These are phyloP conservation scores for Asterophora parasitica DNA, from an alignment of 768 basidiomycete species.

Conservation along the genomic window DNA sequence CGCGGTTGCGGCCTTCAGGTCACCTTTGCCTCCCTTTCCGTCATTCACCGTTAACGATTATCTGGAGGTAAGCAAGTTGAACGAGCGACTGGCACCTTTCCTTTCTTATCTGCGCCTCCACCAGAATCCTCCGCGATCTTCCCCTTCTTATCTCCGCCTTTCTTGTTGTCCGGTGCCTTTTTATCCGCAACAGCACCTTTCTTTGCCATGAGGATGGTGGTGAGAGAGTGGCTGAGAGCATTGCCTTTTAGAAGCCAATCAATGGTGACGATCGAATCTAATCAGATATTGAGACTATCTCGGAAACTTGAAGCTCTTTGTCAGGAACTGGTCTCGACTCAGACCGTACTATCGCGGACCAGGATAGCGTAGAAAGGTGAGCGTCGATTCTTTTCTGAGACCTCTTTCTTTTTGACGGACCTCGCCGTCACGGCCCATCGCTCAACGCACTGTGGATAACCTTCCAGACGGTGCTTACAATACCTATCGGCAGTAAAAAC, in stretches of 20 bases:
- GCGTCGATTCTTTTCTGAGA: too few species aligned
- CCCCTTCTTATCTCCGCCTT: conserved; percentile 37
- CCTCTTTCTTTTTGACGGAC: too few species aligned
- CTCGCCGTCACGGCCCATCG: too few species aligned
- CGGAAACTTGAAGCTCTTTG: background rate
- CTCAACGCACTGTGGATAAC: too few species aligned
- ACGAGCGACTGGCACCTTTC: conserved; percentile 28
- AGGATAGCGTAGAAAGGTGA: background rate
- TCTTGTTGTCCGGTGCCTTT: conserved; percentile 31
- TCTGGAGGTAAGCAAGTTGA: background rate
- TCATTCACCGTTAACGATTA: background rate
- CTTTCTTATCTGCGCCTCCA: conserved; percentile 30
- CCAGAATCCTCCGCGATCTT: conserved; percentile 36
- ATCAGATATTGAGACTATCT: background rate
- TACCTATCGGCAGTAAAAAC: conserved; percentile 6
- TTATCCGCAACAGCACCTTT: conserved; percentile 28
- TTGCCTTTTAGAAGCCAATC: too few species aligned
- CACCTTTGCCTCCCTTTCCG: conserved; percentile 40
- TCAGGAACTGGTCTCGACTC: too few species aligned
- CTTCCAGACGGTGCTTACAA: conserved; percentile 3
- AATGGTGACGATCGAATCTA: conserved; percentile 6
- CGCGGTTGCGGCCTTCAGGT: conserved; percentile 73
- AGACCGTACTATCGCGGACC: too few species aligned
- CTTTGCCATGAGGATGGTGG: conserved; percentile 27
- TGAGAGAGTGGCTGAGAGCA: conserved; percentile 1